These are phyloP conservation scores for Phytophthora sansomeana DNA, from an alignment of 352 stramenopile genomes.

Conservation along the genomic window DNA sequence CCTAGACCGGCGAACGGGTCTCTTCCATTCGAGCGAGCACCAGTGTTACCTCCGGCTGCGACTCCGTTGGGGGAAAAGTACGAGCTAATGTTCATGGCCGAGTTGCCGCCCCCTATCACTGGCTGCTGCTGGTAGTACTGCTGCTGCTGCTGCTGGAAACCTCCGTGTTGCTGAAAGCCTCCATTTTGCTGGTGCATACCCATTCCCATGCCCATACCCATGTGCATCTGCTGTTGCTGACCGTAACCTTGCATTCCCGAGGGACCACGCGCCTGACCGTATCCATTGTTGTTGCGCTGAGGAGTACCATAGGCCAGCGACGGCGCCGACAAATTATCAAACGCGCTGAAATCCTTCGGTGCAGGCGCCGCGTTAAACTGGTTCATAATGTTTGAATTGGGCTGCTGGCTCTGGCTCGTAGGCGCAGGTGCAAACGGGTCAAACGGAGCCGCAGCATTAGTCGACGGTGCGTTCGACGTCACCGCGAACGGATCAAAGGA, in stretches of 20 bases:
- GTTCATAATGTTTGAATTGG: constrained; percentile 30
- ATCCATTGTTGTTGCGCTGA: constrained; percentile 38
- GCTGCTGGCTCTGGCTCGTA: constrained; percentile 29
- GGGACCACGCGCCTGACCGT: constrained; percentile 33
- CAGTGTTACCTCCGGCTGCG: constrained; percentile 22
- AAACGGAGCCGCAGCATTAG: constrained; percentile 34
- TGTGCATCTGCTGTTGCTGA: constrained; percentile 34
- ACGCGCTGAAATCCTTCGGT: constrained; percentile 66
- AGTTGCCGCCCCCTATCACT: constrained; percentile 43
- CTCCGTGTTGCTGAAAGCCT: constrained; percentile 23
- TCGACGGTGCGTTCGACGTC: constrained; percentile 11
- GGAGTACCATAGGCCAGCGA: constrained; percentile 28
- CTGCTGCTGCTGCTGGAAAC: constrained; percentile 25
- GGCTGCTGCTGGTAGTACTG: constrained; percentile 38
- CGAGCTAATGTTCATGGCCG: constrained; percentile 53
- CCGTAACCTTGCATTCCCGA: constrained; percentile 32
- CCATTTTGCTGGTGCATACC: constrained; percentile 35
- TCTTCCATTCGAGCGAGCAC: constrained; percentile 33
- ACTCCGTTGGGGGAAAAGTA: constrained; percentile 49
- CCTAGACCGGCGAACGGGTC: constrained; percentile 84
- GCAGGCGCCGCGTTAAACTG: constrained; percentile 36
- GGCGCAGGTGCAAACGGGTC: constrained; percentile 39
- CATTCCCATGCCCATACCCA: constrained; percentile 48
- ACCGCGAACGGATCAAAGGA: constrained; percentile 48
- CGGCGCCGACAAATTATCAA: constrained; percentile 56